These are phyloP conservation scores for Sarocladium strictum DNA, from an alignment of 2,329 filamentous ascomycete genomes.

Conservation along the genomic window DNA sequence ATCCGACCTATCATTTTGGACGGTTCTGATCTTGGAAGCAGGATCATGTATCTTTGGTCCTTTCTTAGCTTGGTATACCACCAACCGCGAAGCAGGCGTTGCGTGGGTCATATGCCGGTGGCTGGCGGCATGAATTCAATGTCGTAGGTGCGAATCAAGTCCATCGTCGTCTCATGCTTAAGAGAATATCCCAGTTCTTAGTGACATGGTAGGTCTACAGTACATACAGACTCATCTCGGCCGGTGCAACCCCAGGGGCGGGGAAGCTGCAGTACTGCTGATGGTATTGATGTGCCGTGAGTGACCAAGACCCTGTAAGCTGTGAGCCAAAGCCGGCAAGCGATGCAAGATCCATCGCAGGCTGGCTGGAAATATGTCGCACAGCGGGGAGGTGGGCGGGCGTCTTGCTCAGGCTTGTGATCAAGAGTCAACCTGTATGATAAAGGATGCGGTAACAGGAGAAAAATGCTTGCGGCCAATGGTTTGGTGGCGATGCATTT, in stretches of 20 bases:
- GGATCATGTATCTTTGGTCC: not conserved
- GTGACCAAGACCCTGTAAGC: not conserved
- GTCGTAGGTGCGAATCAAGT: not conserved
- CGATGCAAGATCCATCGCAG: constrained; percentile 1
- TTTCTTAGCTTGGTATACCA: too few relatives aligned
- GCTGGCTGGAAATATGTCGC: not conserved
- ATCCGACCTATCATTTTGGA: constrained; percentile 5
- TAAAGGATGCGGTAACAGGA: not conserved
- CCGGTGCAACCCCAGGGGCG: constrained; percentile 6
- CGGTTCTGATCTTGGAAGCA: not conserved
- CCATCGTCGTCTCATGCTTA: constrained; percentile 4
- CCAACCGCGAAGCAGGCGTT: not conserved
- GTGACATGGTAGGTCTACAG: not conserved
- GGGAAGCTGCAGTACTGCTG: constrained; percentile 5
- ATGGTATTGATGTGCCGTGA: constrained; percentile 1
- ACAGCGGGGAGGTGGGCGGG: not conserved
- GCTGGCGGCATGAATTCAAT: constrained; percentile 1
- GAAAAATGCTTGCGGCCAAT: too few relatives aligned
- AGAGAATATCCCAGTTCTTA: constrained; percentile 7
- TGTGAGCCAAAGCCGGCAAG: not conserved
- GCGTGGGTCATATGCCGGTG: not conserved
- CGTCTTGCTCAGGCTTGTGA: not conserved
- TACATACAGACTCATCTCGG: not conserved
- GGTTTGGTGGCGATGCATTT: too few relatives aligned
- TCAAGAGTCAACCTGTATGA: not conserved